Conservation (phyloP, 202 grass and related monocot genomes). For the Digitaria exilis region DNA sequence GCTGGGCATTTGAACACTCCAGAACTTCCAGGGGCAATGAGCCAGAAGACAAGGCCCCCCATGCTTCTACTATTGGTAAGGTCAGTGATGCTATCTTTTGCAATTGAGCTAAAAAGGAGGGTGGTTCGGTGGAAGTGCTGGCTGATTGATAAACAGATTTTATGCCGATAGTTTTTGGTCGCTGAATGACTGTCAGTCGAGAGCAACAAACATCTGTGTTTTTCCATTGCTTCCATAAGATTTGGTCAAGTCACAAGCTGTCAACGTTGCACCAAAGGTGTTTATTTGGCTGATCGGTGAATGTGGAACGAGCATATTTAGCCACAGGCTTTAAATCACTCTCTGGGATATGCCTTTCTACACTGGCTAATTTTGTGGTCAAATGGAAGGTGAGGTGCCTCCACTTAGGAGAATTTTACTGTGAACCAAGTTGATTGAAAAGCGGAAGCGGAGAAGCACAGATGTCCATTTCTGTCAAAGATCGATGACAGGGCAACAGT, state of each 20-base stretch:
- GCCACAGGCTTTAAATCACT: constrained; percentile 17
- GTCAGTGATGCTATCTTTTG: background rate
- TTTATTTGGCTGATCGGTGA: constrained; percentile 8
- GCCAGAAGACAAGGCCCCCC: background rate
- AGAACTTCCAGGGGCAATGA: constrained; percentile 25
- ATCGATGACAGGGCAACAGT: background rate
- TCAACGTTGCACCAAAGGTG: background rate
- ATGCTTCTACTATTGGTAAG: background rate
- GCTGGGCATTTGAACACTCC: background rate
- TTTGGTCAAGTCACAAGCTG: constrained; percentile 22
- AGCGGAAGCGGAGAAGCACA: constrained; percentile 8
- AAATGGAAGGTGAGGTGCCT: constrained; percentile 12
- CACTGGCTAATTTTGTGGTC: background rate
- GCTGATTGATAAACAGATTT: background rate
- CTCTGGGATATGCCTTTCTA: constrained; percentile 24
- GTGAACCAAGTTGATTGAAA: constrained; percentile 35
- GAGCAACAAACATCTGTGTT: too few species aligned
- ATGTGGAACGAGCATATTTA: constrained; percentile 40
- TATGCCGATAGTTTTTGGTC: background rate
- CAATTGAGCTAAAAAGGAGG: background rate
- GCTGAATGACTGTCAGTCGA: background rate
- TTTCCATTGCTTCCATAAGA: background rate
- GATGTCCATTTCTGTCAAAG: constrained; percentile 36
- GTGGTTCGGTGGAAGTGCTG: background rate
- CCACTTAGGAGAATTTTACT: constrained; percentile 35